A percentile compares a stretch with the other conserved stretches of the same genome.
Evolutionary conservation across 352 stramenopile genomes (phyloP).

Genomic region (Pythium phragmiticola): DNA sequence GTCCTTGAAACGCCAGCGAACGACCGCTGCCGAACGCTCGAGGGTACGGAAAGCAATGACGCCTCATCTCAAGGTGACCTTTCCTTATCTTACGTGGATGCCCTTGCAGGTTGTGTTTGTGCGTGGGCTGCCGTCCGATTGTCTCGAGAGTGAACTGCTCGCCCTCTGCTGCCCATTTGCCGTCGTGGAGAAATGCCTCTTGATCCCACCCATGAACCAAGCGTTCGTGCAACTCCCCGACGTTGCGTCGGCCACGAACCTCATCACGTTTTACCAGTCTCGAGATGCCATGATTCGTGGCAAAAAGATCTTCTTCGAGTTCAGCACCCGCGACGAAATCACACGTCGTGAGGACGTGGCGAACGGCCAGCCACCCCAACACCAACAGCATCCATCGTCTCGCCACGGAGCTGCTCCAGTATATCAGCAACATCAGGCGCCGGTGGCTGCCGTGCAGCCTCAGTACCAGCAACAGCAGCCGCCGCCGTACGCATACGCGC

Average conservation of each 20-base stretch:
- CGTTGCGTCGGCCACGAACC: constrained; percentile 55
- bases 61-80: background rate
- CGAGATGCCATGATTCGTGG: constrained; percentile 72
- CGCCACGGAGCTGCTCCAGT: background rate
- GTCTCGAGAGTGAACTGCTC: constrained; percentile 79
- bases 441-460: constrained; percentile 12
- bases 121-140: constrained; percentile 69
- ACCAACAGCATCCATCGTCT: constrained; percentile 1
- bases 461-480: constrained; percentile 29
- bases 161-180: constrained; percentile 80
- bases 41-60: constrained; percentile 11
- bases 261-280: constrained; percentile 79
- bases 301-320: constrained; percentile 81
- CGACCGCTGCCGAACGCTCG: background rate
- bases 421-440: constrained; percentile 2
- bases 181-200: constrained; percentile 74
- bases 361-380: background rate
- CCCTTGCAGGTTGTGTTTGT: constrained; percentile 69
- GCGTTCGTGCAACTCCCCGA: constrained; percentile 82
- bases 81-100: background rate
- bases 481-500: constrained; percentile 9
- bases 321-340: constrained; percentile 67
- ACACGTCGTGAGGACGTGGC: constrained; percentile 29
- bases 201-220: constrained; percentile 74
- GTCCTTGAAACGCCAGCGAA: constrained; percentile 24